These are phyloP conservation scores for Deakozyma indianensis DNA, from an alignment of 805 yeast genomes.

Conservation along the genomic window DNA sequence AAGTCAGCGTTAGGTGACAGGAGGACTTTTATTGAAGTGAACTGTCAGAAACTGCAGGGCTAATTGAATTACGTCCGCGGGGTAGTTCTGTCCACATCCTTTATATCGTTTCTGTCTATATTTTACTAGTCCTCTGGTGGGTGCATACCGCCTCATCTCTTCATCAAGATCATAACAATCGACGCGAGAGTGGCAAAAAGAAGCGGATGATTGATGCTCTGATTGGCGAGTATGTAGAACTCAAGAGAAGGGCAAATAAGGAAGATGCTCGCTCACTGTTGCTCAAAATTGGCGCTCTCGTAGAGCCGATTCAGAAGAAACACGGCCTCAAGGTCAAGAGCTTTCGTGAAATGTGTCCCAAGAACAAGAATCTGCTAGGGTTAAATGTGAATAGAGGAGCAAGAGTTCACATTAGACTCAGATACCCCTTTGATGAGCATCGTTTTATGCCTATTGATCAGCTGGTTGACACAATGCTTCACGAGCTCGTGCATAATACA, in stretches of 20 bases:
- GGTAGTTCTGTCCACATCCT: too few relatives aligned
- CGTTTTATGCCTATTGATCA: constrained; percentile 47
- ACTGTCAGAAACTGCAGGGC: too few relatives aligned
- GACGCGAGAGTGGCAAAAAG: too few relatives aligned
- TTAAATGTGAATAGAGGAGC: constrained; percentile 68
- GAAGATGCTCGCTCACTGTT: constrained; percentile 45
- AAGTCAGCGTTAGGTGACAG: too few relatives aligned
- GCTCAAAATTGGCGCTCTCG: constrained; percentile 50
- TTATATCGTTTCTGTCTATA: too few relatives aligned
- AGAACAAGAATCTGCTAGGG: constrained; percentile 50
- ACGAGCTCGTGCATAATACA: constrained; percentile 72
- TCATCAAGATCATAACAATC: too few relatives aligned
- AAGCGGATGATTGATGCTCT: background rate
- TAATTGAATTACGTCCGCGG: too few relatives aligned
- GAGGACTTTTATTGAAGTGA: too few relatives aligned
- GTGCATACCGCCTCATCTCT: too few relatives aligned
- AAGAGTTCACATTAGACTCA: constrained; percentile 55
- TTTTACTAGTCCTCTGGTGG: too few relatives aligned
- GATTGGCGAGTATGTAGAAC: constrained; percentile 23
- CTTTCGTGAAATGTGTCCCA: constrained; percentile 74
- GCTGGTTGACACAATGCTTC: constrained; percentile 70
- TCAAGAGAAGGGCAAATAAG: constrained; percentile 31
- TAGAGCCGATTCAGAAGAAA: constrained; percentile 66
- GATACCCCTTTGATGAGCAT: constrained; percentile 39
- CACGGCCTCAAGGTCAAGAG: constrained; percentile 50